Evolutionary conservation across 345 rosid species (phyloP).

Genomic region (Moringa oleifera): DNA sequence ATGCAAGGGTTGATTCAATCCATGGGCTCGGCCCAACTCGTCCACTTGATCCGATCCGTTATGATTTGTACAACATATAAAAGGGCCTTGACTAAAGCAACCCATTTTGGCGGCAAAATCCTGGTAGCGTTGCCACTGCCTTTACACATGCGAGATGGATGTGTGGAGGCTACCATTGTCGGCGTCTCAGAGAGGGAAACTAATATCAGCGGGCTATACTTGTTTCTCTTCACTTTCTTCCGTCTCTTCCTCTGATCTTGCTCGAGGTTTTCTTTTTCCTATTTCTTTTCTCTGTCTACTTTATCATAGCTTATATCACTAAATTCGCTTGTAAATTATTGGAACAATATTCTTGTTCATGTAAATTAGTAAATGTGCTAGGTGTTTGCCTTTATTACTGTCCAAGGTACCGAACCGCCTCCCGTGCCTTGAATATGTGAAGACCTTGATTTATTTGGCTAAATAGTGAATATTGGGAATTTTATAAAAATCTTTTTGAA

Average conservation of each 20-base stretch:
- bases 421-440: not conserved
- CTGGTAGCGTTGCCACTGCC: no score
- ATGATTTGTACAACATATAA: not conserved
- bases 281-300: no score
- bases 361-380: conserved; percentile 7
- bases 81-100: not conserved
- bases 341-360: not conserved
- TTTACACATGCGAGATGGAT: conserved; percentile 35
- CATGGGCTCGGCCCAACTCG: not conserved
- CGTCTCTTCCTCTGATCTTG: conserved; percentile 44
- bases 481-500: no score
- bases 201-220: conserved; percentile 59
- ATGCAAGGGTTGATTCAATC: not conserved
- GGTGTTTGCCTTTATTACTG: conserved; percentile 24
- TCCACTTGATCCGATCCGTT: conserved; percentile 6
- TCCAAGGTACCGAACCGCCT: not conserved
- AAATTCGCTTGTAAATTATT: no score
- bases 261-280: conserved; percentile 45
- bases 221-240: conserved; percentile 53
- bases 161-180: conserved; percentile 54
- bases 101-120: conserved; percentile 5
- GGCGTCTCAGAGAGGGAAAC: conserved; percentile 62
- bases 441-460: not conserved
- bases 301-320: no score
- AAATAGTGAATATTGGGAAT: no score